phyloP scores from a whole-genome alignment of 257 asterid genomes.

The Gardenia jasminoides region DNA sequence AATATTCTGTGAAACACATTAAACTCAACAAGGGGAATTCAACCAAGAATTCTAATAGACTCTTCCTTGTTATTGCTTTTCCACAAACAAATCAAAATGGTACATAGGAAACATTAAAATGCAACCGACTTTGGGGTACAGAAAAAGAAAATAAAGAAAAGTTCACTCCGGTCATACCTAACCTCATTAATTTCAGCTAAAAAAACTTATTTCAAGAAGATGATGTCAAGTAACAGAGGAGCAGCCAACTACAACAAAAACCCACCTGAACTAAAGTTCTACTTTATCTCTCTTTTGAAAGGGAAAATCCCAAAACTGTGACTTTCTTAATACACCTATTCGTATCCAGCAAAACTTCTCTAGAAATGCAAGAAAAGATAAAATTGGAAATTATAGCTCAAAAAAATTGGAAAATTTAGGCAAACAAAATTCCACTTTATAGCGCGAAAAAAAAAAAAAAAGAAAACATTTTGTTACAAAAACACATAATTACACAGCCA shows the following conservation, averaged over 20 bases:
- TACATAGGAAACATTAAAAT: not conserved
- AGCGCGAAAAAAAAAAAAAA: not conserved
- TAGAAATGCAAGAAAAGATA: not conserved
- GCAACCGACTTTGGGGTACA: not conserved
- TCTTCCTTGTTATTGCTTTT: not conserved
- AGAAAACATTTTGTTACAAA: too few species aligned
- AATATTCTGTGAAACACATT: not conserved
- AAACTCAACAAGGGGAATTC: not conserved
- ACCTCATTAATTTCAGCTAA: constrained; percentile 1
- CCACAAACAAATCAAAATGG: constrained; percentile 1
- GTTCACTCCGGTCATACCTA: not conserved
- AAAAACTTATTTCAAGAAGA: not conserved
- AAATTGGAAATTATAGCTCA: not conserved
- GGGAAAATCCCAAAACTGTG: not conserved
- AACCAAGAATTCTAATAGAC: not conserved
- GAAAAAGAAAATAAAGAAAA: not conserved
- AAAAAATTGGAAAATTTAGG: too few species aligned
- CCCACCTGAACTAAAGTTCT: not conserved
- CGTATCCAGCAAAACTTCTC: not conserved
- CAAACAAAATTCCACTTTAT: not conserved
- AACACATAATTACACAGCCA: not conserved
- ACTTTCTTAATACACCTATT: not conserved
- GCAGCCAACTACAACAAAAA: not conserved
- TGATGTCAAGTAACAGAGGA: not conserved
- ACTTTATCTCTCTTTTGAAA: too few species aligned